phyloP scores from a whole-genome alignment of 306 rosid genomes.

The Medicago ruthenica region DNA sequence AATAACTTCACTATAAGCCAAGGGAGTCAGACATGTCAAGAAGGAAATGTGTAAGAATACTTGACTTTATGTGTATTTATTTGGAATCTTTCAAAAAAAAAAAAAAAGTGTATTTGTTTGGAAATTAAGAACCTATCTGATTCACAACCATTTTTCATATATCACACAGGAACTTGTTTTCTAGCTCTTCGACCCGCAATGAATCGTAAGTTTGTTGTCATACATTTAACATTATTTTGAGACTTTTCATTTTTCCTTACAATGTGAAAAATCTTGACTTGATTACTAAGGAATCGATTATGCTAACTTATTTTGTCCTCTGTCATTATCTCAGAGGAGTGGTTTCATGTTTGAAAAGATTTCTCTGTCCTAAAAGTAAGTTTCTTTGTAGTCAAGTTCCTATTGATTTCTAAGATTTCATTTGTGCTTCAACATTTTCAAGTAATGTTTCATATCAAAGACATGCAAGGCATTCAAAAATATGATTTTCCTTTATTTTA shows the following conservation, averaged over 20 bases:
- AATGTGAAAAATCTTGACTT: not conserved
- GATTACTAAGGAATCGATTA: not conserved
- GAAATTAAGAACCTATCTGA: not conserved
- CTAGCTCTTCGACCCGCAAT: slow-evolving; percentile 45
- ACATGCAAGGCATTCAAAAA: too few species aligned
- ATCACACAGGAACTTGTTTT: slow-evolving; percentile 59
- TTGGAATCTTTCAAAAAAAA: too few species aligned
- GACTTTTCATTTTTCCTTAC: not conserved
- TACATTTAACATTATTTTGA: not conserved
- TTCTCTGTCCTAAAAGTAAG: slow-evolving; percentile 7
- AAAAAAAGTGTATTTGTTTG: not conserved
- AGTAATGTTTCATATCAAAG: too few species aligned
- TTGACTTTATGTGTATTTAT: not conserved
- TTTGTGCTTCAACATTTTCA: not conserved
- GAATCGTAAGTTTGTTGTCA: slow-evolving; percentile 52
- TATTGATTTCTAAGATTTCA: not conserved
- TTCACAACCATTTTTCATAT: slow-evolving; percentile 7
- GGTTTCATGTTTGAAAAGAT: not conserved
- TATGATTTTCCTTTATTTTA: too few species aligned
- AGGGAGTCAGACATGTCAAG: slow-evolving; percentile 34
- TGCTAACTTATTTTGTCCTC: not conserved
- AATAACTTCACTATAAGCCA: slow-evolving; percentile 46
- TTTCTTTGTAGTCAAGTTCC: not conserved
- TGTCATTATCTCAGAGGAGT: slow-evolving; percentile 1
- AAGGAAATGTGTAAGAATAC: slow-evolving; percentile 50